Conservation (phyloP, 1,284 basidiomycete genomes). For the Trametes hirsuta region DNA sequence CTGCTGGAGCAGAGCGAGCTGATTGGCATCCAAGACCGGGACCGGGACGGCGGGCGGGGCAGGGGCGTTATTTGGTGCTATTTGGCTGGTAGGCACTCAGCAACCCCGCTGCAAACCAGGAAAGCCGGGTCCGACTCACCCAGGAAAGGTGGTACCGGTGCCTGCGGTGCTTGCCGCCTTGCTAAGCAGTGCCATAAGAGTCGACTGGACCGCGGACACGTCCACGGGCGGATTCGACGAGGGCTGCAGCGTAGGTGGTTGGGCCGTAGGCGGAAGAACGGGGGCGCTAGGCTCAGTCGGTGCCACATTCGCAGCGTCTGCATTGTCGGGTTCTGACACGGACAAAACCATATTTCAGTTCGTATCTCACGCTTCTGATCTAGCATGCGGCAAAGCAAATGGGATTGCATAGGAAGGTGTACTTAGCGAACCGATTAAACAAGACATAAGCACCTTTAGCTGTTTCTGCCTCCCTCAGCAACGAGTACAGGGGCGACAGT, state of each 20-base stretch:
- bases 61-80: slow-evolving; percentile 52
- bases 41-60: slow-evolving; percentile 32
- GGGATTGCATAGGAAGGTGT: slow-evolving; percentile 67
- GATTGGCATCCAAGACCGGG: slow-evolving; percentile 52
- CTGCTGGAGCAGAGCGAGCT: slow-evolving; percentile 73
- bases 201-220: slow-evolving; percentile 53
- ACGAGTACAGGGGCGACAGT: slow-evolving; percentile 65
- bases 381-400: slow-evolving; percentile 45
- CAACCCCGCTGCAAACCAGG: background rate
- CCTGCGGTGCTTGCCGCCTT: slow-evolving; percentile 50
- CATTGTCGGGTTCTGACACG: slow-evolving; percentile 62
- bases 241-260: slow-evolving; percentile 30
- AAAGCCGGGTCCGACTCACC: slow-evolving; percentile 25
- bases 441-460: slow-evolving; percentile 81
- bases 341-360: slow-evolving; percentile 69
- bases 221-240: slow-evolving; percentile 35
- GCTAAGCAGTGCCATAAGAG: slow-evolving; percentile 67
- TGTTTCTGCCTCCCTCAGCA: slow-evolving; percentile 57
- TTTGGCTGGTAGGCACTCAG: slow-evolving; percentile 54
- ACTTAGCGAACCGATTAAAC: slow-evolving; percentile 76
- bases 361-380: slow-evolving; percentile 52
- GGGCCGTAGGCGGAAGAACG: slow-evolving; percentile 28
- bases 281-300: slow-evolving; percentile 10
- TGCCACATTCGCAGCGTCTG: slow-evolving; percentile 38
- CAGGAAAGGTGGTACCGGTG: background rate